A percentile compares a stretch with the other conserved stretches of the same genome.
Conservation (phyloP, 768 basidiomycete genomes). For the Naganishia randhawae region DNA sequence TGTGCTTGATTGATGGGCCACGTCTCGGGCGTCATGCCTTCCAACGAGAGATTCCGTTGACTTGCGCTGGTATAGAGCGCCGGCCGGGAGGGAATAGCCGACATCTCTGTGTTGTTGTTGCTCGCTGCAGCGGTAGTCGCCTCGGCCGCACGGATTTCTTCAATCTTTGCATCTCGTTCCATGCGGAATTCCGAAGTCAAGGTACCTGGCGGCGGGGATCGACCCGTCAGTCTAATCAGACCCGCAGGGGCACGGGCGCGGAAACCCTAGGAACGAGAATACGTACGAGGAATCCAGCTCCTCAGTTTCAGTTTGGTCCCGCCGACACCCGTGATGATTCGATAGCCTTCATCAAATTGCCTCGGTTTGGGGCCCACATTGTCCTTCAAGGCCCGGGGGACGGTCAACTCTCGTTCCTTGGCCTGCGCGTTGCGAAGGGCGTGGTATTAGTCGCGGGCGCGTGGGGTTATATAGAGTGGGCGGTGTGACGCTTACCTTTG, state of each 20-base stretch:
- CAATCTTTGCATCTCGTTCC: constrained; percentile 14
- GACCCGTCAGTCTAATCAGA: neutral
- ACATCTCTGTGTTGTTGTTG: neutral
- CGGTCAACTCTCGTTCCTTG: constrained; percentile 11
- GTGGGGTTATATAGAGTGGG: neutral
- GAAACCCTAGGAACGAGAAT: too few species aligned
- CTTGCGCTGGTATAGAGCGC: neutral
- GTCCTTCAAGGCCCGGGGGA: neutral
- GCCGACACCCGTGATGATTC: constrained; percentile 10
- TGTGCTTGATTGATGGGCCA: constrained; percentile 3
- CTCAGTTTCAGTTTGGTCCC: neutral
- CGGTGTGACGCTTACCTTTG: neutral
- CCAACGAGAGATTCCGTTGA: constrained; percentile 14
- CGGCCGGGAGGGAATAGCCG: neutral
- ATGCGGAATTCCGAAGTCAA: neutral
- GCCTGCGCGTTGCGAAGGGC: neutral
- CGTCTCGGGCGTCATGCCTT: constrained; percentile 13
- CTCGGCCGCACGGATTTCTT: constrained; percentile 1
- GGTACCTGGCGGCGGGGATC: neutral
- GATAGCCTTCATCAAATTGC: constrained; percentile 8
- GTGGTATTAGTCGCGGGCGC: neutral
- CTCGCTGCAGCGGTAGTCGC: neutral
- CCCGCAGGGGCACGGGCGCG: neutral
- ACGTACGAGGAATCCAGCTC: constrained; percentile 21
- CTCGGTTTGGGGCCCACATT: constrained; percentile 4